Conservation (phyloP, 768 basidiomycete genomes). For the Suillus ampliporus region DNA sequence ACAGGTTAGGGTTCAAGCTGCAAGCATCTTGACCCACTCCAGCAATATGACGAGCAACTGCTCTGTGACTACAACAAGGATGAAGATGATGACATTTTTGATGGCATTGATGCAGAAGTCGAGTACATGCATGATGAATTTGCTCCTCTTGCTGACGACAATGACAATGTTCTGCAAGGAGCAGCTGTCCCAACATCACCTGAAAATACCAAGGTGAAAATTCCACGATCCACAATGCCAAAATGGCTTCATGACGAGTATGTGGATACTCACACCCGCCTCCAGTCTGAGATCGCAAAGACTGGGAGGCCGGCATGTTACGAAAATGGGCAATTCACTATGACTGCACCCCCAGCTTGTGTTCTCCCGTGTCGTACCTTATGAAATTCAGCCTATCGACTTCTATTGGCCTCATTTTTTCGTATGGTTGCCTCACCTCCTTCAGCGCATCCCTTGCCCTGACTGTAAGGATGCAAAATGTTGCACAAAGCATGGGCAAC, state of each 20-base stretch:
- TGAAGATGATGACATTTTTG: neutral
- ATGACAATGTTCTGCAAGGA: neutral
- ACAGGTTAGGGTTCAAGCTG: neutral
- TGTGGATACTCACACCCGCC: neutral
- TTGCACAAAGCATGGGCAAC: neutral
- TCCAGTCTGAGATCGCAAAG: slow-evolving; percentile 8
- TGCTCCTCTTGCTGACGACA: neutral
- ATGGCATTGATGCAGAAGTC: too few relatives aligned
- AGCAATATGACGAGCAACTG: too few relatives aligned
- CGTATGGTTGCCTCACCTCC: slow-evolving; percentile 8
- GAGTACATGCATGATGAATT: neutral
- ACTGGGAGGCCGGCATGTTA: slow-evolving; percentile 9
- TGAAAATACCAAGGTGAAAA: neutral
- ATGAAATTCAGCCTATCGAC: neutral
- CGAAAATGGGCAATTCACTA: slow-evolving; percentile 7
- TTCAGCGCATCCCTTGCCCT: slow-evolving; percentile 9
- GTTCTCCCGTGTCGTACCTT: neutral
- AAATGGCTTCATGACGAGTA: slow-evolving; percentile 2
- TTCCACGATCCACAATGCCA: neutral
- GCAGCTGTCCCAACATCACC: neutral
- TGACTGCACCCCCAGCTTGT: neutral
- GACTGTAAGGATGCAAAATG: neutral
- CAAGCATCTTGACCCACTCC: too few relatives aligned
- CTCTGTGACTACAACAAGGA: neutral
- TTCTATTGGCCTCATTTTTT: slow-evolving; percentile 6